phyloP scores from a whole-genome alignment of 805 yeast species.

The Lachancea quebecensis region DNA sequence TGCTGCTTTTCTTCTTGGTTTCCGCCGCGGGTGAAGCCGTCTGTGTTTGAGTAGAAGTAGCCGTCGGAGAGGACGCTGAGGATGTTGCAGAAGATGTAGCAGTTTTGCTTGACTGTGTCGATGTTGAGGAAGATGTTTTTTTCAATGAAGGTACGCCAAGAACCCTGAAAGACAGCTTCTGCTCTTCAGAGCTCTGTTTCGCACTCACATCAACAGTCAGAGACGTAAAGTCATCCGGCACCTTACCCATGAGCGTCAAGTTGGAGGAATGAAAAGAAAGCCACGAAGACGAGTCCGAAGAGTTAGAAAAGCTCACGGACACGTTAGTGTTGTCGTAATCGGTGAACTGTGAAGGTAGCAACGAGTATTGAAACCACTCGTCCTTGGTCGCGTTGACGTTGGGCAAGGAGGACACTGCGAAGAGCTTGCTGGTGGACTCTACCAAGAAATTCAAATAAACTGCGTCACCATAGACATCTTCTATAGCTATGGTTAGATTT shows the following conservation, averaged over 20 bases:
- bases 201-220: conserved; percentile 39
- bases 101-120: conserved; percentile 17
- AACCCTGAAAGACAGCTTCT: conserved; percentile 44
- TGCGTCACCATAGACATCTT: conserved; percentile 54
- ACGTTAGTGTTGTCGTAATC: conserved; percentile 45
- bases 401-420: conserved; percentile 46
- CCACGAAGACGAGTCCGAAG: conserved; percentile 48
- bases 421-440: conserved; percentile 46
- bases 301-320: conserved; percentile 34
- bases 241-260: conserved; percentile 61
- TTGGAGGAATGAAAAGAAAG: conserved; percentile 52
- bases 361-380: conserved; percentile 48
- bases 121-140: conserved; percentile 13
- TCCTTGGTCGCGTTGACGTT: conserved; percentile 65
- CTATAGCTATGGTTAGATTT: conserved; percentile 47
- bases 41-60: conserved; percentile 26
- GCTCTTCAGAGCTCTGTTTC: conserved; percentile 29
- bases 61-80: conserved; percentile 18
- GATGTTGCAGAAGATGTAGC: conserved; percentile 31
- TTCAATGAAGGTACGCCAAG: conserved; percentile 38
- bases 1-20: conserved; percentile 31
- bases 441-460: conserved; percentile 53
- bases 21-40: conserved; percentile 15
- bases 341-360: conserved; percentile 51
- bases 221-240: conserved; percentile 44